Evolutionary conservation across 306 rosid genomes (phyloP).

Genomic region (Malus domestica): DNA sequence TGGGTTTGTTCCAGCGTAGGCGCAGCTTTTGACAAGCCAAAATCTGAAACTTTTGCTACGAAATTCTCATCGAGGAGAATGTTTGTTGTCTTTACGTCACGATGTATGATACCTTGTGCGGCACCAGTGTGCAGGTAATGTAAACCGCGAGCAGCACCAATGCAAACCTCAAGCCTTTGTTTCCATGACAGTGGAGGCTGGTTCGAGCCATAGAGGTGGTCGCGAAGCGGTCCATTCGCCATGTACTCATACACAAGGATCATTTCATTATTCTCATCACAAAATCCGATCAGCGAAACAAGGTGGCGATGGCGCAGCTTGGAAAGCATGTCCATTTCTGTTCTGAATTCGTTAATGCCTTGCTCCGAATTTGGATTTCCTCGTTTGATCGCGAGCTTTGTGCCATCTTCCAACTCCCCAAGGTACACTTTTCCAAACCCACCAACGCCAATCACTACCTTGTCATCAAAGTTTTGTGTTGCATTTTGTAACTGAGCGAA

Average conservation of each 20-base stretch:
- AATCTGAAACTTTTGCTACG: constrained; percentile 73
- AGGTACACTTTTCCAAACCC: constrained; percentile 84
- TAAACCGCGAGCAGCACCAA: constrained; percentile 79
- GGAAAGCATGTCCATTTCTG: constrained; percentile 74
- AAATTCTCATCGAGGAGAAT: constrained; percentile 74
- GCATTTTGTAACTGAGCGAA: constrained; percentile 49
- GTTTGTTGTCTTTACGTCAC: constrained; percentile 84
- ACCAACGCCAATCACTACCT: constrained; percentile 66
- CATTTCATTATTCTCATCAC: constrained; percentile 80
- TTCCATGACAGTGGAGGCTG: constrained; percentile 63
- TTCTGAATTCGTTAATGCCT: constrained; percentile 73
- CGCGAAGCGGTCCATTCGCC: constrained; percentile 77
- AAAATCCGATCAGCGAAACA: constrained; percentile 73
- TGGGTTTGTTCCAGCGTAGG: constrained; percentile 54
- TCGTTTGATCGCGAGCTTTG: constrained; percentile 59
- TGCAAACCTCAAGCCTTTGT: constrained; percentile 75
- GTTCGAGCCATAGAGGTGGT: constrained; percentile 54
- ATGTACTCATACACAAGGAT: constrained; percentile 79
- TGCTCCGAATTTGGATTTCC: constrained; percentile 66
- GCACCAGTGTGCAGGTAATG: constrained; percentile 93
- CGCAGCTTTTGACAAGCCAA: constrained; percentile 66
- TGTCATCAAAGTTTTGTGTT: constrained; percentile 56
- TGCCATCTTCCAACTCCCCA: constrained; percentile 64
- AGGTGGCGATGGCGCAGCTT: constrained; percentile 81
- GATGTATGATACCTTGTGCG: constrained; percentile 64